phyloP scores from a whole-genome alignment of 1,284 basidiomycete genomes.

The Rhizopogon hawkerae region DNA sequence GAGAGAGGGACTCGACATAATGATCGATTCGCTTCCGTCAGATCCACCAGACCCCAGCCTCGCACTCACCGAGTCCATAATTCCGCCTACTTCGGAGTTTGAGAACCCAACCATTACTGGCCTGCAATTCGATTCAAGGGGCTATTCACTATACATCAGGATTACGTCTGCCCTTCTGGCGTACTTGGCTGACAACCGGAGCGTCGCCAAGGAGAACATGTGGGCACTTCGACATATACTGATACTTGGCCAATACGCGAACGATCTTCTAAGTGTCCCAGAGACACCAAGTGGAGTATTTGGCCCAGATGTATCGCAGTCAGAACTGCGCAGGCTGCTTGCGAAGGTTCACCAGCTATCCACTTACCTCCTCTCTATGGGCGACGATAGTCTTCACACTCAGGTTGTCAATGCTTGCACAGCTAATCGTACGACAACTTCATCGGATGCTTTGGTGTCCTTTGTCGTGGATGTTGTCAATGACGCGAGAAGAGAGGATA shows the following conservation, averaged over 20 bases:
- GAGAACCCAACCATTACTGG: slow-evolving; percentile 4
- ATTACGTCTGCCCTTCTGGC: slow-evolving; percentile 52
- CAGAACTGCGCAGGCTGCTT: slow-evolving; percentile 37
- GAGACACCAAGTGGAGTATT: slow-evolving; percentile 42
- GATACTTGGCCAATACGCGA: slow-evolving; percentile 47
- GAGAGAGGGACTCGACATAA: slow-evolving; percentile 35
- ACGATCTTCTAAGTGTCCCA: slow-evolving; percentile 48
- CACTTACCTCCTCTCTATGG: slow-evolving; percentile 56
- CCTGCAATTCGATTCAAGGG: not conserved
- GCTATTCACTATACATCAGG: slow-evolving; percentile 57
- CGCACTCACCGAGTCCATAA: slow-evolving; percentile 53
- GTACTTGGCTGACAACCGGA: slow-evolving; percentile 53
- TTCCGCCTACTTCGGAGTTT: slow-evolving; percentile 34
- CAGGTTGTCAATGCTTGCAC: slow-evolving; percentile 15
- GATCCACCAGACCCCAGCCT: slow-evolving; percentile 50
- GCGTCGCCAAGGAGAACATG: slow-evolving; percentile 45
- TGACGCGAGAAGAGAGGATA: slow-evolving; percentile 35
- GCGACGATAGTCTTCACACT: slow-evolving; percentile 28
- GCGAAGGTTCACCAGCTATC: slow-evolving; percentile 51
- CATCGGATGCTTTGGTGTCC: slow-evolving; percentile 20
- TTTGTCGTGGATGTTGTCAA: slow-evolving; percentile 39
- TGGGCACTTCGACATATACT: slow-evolving; percentile 63
- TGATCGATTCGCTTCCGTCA: slow-evolving; percentile 40
- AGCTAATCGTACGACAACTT: slow-evolving; percentile 25
- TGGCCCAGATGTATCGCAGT: slow-evolving; percentile 11